Conservation (phyloP, 495 filamentous ascomycete species). For the Extremus antarcticus region DNA sequence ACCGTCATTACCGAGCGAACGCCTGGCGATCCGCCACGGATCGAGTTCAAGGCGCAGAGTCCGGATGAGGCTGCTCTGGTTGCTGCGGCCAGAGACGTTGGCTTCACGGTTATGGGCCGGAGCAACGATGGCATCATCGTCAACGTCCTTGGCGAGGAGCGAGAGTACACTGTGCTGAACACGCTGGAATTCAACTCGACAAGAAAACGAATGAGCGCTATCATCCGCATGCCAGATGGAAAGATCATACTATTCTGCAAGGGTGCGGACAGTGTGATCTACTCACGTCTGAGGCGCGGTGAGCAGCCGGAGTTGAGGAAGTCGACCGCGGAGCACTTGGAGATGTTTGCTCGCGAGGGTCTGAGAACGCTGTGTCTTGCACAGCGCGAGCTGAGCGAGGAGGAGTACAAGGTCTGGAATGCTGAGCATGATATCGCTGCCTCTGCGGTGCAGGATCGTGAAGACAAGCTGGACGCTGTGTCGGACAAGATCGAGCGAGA, state of each 20-base stretch:
- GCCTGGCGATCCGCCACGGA: conserved; percentile 77
- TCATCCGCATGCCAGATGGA: conserved; percentile 91
- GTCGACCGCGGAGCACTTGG: conserved; percentile 83
- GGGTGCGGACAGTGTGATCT: conserved; percentile 95
- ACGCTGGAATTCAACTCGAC: conserved; percentile 97
- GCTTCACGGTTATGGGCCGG: conserved; percentile 86
- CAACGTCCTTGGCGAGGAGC: conserved; percentile 78
- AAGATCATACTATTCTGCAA: conserved; percentile 93
- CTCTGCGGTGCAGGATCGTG: conserved; percentile 69
- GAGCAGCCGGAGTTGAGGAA: conserved; percentile 75
- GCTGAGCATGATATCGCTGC: conserved; percentile 81
- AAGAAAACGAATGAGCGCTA: conserved; percentile 95
- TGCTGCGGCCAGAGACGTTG: conserved; percentile 86
- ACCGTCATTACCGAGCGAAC: conserved; percentile 87
- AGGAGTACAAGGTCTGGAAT: conserved; percentile 80
- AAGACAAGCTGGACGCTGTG: conserved; percentile 87
- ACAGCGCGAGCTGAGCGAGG: conserved; percentile 68
- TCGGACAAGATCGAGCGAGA: conserved; percentile 85
- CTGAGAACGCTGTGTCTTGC: conserved; percentile 92
- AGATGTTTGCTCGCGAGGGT: conserved; percentile 93
- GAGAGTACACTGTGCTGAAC: conserved; percentile 77
- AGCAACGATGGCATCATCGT: conserved; percentile 66
- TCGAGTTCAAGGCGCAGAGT: conserved; percentile 94
- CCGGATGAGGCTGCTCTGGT: conserved; percentile 91
- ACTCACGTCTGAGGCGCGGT: conserved; percentile 75